Evolutionary conservation across 352 stramenopile species (phyloP), one percentile per base, ranked within the genome.

Genomic region (Globisporangium emineosum): DNA sequence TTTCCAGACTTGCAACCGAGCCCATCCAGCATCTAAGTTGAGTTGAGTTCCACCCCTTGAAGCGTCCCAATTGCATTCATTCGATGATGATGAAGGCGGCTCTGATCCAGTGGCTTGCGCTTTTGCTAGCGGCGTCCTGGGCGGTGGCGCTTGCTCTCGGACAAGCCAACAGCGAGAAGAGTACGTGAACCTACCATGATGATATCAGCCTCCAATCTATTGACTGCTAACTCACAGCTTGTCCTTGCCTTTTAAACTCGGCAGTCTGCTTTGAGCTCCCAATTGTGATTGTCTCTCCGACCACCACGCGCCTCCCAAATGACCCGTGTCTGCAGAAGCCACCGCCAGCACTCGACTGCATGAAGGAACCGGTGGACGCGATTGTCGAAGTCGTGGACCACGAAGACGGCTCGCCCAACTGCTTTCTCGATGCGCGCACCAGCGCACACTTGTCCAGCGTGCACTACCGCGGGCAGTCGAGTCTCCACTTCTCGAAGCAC

Each of bases 401-500:
- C 33, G 49, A 37, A 7, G 60, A 78, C 5, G 73, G 74, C 25
- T 69, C 64, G 2, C 59, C 77, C 2, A 89, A 86, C 52, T 89
- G 80, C 33, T 27, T 86, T n/a, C 3, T 68, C 62, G 7, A 69
- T 62, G 19, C 71, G 67, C 25, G 79, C 71, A 2, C 56, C 68
- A 1, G 55, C 76, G n/a, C 80, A 87, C 57, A 61, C 23, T 68
- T 61, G 32, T 76, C 70, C 62, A 77, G n/a, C n/a, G n/a, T n/a
- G n/a, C n/a, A 86, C 64, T 89, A 84, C 60, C 80, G 80, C 10
- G 80, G 80, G 7, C 76, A 89, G 62, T 83, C 78, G 17, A 88
- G 78, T 55, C 62, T 89, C 35, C 73, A 81, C 49, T 88, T 86
- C 25, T 9, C 57, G 5, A 89, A 89, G 58, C 80, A 89, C 40